Evolutionary conservation across 768 basidiomycete genomes (phyloP).

Genomic region (Chalciporus chontae): DNA sequence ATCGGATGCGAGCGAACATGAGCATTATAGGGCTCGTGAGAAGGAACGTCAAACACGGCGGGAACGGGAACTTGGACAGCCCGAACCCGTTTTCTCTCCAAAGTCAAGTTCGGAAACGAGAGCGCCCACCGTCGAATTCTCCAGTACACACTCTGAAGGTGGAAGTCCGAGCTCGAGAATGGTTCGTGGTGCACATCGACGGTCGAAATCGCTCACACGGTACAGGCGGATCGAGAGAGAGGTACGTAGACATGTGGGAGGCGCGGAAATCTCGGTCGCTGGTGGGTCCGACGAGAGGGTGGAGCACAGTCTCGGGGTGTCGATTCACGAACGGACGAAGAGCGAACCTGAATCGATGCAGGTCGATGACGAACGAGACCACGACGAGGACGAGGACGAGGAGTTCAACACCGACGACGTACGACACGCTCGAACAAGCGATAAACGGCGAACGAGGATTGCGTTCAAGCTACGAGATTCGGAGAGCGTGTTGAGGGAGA

Average conservation of each 20-base stretch:
- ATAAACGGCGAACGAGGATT: not conserved
- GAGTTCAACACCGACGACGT: not conserved
- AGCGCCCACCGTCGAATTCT: not conserved
- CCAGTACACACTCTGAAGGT: too few relatives aligned
- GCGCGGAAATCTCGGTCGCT: too few relatives aligned
- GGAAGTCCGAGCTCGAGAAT: too few relatives aligned
- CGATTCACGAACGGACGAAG: not conserved
- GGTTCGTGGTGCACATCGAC: not conserved
- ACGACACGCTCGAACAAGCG: too few relatives aligned
- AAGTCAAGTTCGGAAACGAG: not conserved
- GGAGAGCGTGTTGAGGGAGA: conserved; percentile 18
- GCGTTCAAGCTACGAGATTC: conserved; percentile 19
- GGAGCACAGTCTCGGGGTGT: not conserved
- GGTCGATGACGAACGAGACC: not conserved
- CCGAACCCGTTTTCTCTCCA: not conserved
- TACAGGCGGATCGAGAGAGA: not conserved
- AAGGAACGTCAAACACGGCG: conserved; percentile 9
- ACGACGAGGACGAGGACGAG: not conserved
- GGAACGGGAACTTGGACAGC: conserved; percentile 5
- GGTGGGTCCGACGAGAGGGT: too few relatives aligned
- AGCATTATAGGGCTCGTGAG: conserved; percentile 18
- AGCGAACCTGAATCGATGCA: not conserved
- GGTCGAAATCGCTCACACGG: not conserved
- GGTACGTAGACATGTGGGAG: not conserved
- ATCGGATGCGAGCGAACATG: conserved; percentile 25